Conservation (phyloP, 257 asterid genomes). For the Solanum chiquidenum region DNA sequence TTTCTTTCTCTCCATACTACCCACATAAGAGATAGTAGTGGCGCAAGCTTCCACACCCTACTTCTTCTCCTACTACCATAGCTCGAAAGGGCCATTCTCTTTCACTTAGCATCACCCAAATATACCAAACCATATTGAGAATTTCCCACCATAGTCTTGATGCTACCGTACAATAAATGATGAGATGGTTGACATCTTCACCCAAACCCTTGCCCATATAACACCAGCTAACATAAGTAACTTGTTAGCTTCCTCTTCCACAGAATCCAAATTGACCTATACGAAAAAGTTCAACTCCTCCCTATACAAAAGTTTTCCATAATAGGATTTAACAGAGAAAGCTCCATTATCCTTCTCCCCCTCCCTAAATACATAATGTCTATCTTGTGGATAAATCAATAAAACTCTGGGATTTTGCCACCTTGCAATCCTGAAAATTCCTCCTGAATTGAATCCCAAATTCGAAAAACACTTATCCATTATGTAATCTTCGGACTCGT, state of each 20-base stretch:
- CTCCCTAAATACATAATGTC: not conserved
- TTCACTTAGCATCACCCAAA: not conserved
- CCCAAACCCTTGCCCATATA: not conserved
- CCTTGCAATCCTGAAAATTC: not conserved
- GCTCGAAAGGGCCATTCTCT: not conserved
- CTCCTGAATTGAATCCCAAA: not conserved
- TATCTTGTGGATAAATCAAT: not conserved
- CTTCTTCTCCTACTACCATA: not conserved
- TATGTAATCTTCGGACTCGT: not conserved
- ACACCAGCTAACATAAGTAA: not conserved
- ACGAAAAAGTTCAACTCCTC: not conserved
- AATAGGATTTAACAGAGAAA: not conserved
- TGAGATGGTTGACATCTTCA: not conserved
- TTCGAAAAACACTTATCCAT: not conserved
- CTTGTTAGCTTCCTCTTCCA: not conserved
- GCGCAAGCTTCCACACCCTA: not conserved
- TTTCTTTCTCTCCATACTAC: not conserved
- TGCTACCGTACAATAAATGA: not conserved
- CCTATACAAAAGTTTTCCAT: not conserved
- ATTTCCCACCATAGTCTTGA: not conserved
- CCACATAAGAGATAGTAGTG: not conserved
- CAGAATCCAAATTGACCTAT: not conserved
- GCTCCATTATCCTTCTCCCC: not conserved
- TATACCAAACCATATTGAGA: not conserved
- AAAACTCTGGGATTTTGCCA: not conserved